phyloP scores from a whole-genome alignment of 2,329 filamentous ascomycete genomes.

The Lasiodiplodia sp. region DNA sequence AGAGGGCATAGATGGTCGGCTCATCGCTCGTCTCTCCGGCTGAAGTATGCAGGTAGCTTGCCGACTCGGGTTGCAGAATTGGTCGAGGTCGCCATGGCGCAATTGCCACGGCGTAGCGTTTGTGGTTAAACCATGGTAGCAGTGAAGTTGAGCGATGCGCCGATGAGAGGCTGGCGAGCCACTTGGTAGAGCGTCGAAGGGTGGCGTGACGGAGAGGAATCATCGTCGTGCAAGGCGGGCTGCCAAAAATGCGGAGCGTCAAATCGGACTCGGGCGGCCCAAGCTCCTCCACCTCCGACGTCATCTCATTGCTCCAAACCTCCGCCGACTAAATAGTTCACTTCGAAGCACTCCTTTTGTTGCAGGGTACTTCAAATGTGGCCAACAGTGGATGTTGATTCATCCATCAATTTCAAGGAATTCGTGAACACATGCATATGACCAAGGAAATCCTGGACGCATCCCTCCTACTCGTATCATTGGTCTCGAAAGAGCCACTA shows the following conservation, averaged over 20 bases:
- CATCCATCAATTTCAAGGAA: too few relatives aligned
- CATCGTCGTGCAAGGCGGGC: slow-evolving; percentile 22
- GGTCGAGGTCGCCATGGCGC: slow-evolving; percentile 1
- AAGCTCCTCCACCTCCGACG: slow-evolving; percentile 10
- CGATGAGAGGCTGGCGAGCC: background rate
- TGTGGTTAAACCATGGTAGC: background rate
- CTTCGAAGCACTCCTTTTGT: background rate
- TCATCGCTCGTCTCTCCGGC: slow-evolving; percentile 13
- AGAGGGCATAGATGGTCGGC: slow-evolving; percentile 87
- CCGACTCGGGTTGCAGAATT: background rate
- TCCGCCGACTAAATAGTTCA: background rate
- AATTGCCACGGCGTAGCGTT: background rate
- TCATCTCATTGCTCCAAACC: background rate
- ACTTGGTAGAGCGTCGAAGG: background rate
- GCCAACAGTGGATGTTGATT: too few relatives aligned
- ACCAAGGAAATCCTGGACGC: too few relatives aligned
- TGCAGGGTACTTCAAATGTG: too few relatives aligned
- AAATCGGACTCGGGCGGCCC: slow-evolving; percentile 11
- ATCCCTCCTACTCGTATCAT: too few relatives aligned
- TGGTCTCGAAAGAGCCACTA: too few relatives aligned
- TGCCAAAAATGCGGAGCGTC: slow-evolving; percentile 1
- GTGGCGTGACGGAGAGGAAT: slow-evolving; percentile 21
- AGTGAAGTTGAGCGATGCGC: background rate
- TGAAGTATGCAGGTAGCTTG: slow-evolving; percentile 9
- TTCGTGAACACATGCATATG: too few relatives aligned